phyloP scores from a whole-genome alignment of 352 stramenopile genomes.

The Phytophthora ramorum region DNA sequence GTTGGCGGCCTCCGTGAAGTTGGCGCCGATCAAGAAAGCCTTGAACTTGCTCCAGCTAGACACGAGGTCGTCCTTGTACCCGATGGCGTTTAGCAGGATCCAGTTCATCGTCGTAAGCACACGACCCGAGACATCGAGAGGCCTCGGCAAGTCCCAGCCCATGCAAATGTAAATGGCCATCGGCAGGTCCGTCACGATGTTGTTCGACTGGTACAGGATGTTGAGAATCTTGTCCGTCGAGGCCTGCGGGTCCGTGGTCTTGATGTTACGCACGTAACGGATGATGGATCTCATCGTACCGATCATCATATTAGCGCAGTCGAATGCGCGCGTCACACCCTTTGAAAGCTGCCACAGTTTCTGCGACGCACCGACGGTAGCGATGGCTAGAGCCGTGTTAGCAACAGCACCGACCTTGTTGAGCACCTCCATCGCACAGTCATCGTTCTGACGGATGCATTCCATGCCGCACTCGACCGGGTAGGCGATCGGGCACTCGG shows the following conservation, averaged over 20 bases:
- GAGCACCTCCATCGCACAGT: neutral
- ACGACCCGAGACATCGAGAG: conserved; percentile 35
- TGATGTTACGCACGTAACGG: conserved; percentile 39
- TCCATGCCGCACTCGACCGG: conserved; percentile 65
- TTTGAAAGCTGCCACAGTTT: conserved; percentile 42
- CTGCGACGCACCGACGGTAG: conserved; percentile 33
- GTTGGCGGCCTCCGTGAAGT: conserved; percentile 38
- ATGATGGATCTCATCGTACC: conserved; percentile 36
- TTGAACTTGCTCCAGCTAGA: conserved; percentile 43
- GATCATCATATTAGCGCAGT: conserved; percentile 57
- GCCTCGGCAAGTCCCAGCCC: conserved; percentile 27
- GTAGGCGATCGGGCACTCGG: conserved; percentile 63
- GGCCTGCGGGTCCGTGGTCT: conserved; percentile 45
- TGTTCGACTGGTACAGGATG: conserved; percentile 66
- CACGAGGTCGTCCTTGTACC: conserved; percentile 42
- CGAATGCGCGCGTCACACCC: conserved; percentile 38
- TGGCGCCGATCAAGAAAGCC: conserved; percentile 36
- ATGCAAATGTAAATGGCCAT: conserved; percentile 59
- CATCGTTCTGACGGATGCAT: conserved; percentile 42
- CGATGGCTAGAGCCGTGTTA: conserved; percentile 40
- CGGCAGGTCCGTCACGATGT: conserved; percentile 61
- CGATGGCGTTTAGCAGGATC: conserved; percentile 49
- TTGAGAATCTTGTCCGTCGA: conserved; percentile 58
- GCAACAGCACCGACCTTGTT: conserved; percentile 44
- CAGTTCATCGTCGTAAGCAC: conserved; percentile 46